Percentiles rank a stretch among this genome's conserved stretches.
These are phyloP conservation scores for Saussurea involucrata DNA, from an alignment of 129 eudicot genomes.

Conservation along the genomic window DNA sequence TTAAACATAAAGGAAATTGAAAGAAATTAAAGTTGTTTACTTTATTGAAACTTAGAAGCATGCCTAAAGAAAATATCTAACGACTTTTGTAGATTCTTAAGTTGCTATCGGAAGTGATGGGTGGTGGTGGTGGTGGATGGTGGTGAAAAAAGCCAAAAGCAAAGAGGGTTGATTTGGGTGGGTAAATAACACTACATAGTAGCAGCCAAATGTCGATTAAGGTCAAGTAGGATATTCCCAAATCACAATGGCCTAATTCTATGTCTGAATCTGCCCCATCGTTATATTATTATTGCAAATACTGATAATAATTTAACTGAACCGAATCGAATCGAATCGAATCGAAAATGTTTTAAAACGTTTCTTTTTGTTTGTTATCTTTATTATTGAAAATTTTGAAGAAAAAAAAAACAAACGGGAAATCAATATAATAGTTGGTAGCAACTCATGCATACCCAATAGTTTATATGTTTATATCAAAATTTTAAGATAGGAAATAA, in stretches of 20 bases:
- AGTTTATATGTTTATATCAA: background rate
- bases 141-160: constrained; percentile 30
- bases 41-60: background rate
- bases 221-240: constrained; percentile 31
- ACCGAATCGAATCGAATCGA: background rate
- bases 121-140: constrained; percentile 23
- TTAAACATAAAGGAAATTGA: background rate
- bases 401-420: background rate
- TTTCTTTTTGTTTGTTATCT: background rate
- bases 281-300: background rate
- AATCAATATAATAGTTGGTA: background rate
- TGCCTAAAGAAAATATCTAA: background rate
- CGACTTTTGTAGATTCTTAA: constrained; percentile 9
- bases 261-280: constrained; percentile 5
- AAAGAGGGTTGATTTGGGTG: constrained; percentile 28
- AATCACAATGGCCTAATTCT: background rate
- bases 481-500: no score
- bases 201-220: constrained; percentile 27
- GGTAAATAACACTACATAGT: constrained; percentile 27
- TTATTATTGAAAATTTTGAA: background rate
- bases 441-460: background rate
- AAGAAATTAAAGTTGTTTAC: background rate
- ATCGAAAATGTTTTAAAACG: background rate
- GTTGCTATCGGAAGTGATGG: constrained; percentile 23
- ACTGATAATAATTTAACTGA: background rate